Base-by-base conservation (phyloP, 2,329 filamentous ascomycete species). In the Pyricularia pennisetigena region DNA sequence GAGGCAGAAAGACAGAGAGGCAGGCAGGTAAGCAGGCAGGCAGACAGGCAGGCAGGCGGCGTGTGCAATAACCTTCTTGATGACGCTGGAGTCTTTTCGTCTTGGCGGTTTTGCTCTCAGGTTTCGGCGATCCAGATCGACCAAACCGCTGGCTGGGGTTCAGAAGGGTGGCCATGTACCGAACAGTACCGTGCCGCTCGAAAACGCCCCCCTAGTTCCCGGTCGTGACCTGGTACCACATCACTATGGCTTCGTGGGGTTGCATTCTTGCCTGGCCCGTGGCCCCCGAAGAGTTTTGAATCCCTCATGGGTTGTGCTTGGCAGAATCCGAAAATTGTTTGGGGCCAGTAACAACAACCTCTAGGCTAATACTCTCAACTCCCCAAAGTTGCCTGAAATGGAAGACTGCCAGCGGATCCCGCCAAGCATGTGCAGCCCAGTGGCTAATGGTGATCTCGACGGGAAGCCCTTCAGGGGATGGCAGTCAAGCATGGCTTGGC, bases 81-180 rank as follows among this genome's bases (percentile, higher is more conserved):
- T 49, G 41, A 49, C 41, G 41, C 41, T 12, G 12, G 59, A 29
- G n/a, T n/a, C 41, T 49, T 49, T n/a, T 49, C 16, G 41, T n/a
- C 41, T 49, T 49, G 41, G 41, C 41, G 16, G 41, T 65, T 65
- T 65, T 41, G 63, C 63, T 32, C 32, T 23, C 29, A n/a, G n/a
- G 63, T 65, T 35, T 65, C 63, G 28, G 35, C 30, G 63, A 26
- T 41, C 63, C 63, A 65, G 30, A 65, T 24, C 63, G 14, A 65
- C 14, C 30, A 30, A 30, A 10, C 63, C 63, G 29, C 41, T n/a
- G 41, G 20, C 41, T 49, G 41, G 41, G 41, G n/a, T n/a, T n/a
- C 41, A 20, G 41, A 49, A 20, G 41, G n/a, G 16, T 20, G 41
- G 41, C 2, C 41, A 49, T 49, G 41, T 49, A 20, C 14, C 20